Conservation (phyloP, 805 yeast genomes). For the Hanseniaspora hatyaiensis region DNA sequence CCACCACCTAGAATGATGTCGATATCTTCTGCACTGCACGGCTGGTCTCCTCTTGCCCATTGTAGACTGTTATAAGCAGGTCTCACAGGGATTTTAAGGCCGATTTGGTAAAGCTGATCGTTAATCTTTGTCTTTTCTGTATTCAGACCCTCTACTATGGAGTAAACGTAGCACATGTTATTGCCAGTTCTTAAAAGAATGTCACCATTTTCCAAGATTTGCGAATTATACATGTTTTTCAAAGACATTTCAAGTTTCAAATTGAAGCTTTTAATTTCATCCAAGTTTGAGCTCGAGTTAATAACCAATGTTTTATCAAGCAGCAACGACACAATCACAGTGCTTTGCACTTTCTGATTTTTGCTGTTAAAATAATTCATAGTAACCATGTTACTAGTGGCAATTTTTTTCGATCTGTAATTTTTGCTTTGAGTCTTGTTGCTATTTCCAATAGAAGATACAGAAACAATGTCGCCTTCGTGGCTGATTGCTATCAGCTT, state of each 20-base stretch:
- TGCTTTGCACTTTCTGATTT: conserved; percentile 31
- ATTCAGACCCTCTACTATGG: conserved; percentile 38
- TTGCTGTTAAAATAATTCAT: conserved; percentile 22
- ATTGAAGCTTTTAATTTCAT: conserved; percentile 42
- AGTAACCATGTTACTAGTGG: conserved; percentile 42
- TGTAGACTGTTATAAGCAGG: conserved; percentile 70
- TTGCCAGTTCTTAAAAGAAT: conserved; percentile 44
- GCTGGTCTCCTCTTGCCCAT: conserved; percentile 73
- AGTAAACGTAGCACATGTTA: conserved; percentile 43
- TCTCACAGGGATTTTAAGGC: conserved; percentile 57
- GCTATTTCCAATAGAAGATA: conserved; percentile 40
- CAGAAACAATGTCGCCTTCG: conserved; percentile 35
- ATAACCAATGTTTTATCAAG: conserved; percentile 39
- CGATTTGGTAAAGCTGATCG: conserved; percentile 60
- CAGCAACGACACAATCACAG: conserved; percentile 38
- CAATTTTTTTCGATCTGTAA: conserved; percentile 36
- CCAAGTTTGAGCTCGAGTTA: conserved; percentile 48
- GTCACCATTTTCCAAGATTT: conserved; percentile 44
- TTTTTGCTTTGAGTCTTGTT: conserved; percentile 50
- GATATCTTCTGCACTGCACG: conserved; percentile 51
- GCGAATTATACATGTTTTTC: conserved; percentile 34
- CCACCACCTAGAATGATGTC: conserved; percentile 63
- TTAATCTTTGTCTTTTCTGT: conserved; percentile 19
- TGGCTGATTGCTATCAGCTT: conserved; percentile 6
- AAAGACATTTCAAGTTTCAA: conserved; percentile 36